These are phyloP conservation scores for Kazachstania sp. DNA, from an alignment of 1,139 yeast genomes.

Conservation along the genomic window DNA sequence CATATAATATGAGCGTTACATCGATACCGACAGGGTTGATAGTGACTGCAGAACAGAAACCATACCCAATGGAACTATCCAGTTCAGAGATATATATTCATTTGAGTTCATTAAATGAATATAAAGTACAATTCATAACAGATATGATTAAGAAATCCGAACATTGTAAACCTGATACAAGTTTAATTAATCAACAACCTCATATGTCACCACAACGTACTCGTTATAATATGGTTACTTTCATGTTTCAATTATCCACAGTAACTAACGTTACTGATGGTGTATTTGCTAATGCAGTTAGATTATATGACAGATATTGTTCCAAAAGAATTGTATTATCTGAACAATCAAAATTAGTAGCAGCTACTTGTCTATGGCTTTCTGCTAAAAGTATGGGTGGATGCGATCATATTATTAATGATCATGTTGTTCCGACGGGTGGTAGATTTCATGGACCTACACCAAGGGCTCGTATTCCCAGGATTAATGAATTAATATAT, in stretches of 20 bases:
- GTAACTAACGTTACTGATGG: slow-evolving; percentile 52
- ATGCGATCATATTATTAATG: slow-evolving; percentile 56
- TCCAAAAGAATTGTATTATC: slow-evolving; percentile 52
- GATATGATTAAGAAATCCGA: slow-evolving; percentile 35
- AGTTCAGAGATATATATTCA: slow-evolving; percentile 44
- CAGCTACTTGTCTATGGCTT: slow-evolving; percentile 59
- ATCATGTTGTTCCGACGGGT: slow-evolving; percentile 41
- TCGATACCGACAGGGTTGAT: slow-evolving; percentile 24
- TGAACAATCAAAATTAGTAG: slow-evolving; percentile 54
- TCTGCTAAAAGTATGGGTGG: slow-evolving; percentile 61
- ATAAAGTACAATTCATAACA: slow-evolving; percentile 42
- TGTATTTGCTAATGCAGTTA: slow-evolving; percentile 49
- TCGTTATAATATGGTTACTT: slow-evolving; percentile 47
- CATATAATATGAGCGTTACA: background rate
- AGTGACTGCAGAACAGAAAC: slow-evolving; percentile 32
- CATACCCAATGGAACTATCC: slow-evolving; percentile 45
- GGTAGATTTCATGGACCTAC: slow-evolving; percentile 59
- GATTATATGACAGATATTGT: slow-evolving; percentile 56
- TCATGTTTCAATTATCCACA: slow-evolving; percentile 48
- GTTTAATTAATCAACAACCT: slow-evolving; percentile 55
- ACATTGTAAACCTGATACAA: slow-evolving; percentile 41
- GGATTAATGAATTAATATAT: slow-evolving; percentile 51
- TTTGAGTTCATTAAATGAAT: slow-evolving; percentile 40
- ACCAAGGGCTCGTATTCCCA: slow-evolving; percentile 56
- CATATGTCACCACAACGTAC: slow-evolving; percentile 42